phyloP scores from a whole-genome alignment of 352 stramenopile species.

The Plasmopara muralis region DNA sequence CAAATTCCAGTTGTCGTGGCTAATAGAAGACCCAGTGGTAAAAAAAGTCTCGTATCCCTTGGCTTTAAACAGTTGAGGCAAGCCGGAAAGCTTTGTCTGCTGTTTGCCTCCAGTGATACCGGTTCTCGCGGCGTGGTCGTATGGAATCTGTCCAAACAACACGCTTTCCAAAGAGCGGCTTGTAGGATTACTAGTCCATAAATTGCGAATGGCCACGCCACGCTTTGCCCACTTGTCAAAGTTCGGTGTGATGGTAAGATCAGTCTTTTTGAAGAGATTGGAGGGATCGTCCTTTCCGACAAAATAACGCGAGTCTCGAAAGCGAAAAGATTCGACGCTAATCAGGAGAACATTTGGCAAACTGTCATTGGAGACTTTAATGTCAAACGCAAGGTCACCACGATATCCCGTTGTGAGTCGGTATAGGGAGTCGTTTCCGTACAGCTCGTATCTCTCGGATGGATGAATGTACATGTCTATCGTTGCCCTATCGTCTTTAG shows the following conservation, averaged over 20 bases:
- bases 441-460: constrained; percentile 16
- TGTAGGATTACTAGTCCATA: constrained; percentile 52
- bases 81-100: constrained; percentile 25
- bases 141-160: constrained; percentile 42
- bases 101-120: constrained; percentile 27
- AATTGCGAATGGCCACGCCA: constrained; percentile 46
- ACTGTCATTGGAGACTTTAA: constrained; percentile 12
- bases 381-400: constrained; percentile 18
- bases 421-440: constrained; percentile 18
- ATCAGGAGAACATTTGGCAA: constrained; percentile 48
- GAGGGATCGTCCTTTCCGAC: constrained; percentile 30
- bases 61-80: constrained; percentile 43
- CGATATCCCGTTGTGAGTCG: constrained; percentile 16
- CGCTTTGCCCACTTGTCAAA: constrained; percentile 51
- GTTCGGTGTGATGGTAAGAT: constrained; percentile 36
- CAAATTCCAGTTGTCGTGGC: constrained; percentile 39
- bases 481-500: constrained; percentile 6
- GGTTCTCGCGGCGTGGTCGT: constrained; percentile 28
- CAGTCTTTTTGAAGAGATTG: constrained; percentile 24
- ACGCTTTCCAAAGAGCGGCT: constrained; percentile 52
- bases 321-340: constrained; percentile 48
- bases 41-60: constrained; percentile 52
- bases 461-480: constrained; percentile 19
- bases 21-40: constrained; percentile 31
- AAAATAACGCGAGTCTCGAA: constrained; percentile 45